Base-by-base conservation (phyloP, 2,329 filamentous ascomycete genomes). In the Alternaria longipes region DNA sequence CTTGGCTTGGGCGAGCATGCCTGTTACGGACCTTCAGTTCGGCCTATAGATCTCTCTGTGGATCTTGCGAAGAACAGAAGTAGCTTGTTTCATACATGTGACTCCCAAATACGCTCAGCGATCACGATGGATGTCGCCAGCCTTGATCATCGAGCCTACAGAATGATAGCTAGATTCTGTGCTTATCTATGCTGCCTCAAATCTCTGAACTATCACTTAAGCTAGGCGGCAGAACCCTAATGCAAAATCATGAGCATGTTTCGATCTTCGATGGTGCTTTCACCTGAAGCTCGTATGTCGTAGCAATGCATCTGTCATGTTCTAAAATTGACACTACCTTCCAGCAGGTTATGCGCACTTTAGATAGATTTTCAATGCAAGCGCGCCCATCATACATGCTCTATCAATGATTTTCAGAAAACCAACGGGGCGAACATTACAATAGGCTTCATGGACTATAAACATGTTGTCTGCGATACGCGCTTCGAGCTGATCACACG, bases 381-480 rank as follows among this genome's bases (percentile, higher is more conserved):
- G 18, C 20, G 40, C 20, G 5, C 12, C 40, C 9, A 22, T 22
- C 5, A 42, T 42, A 20, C 20, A 42, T 9, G 11, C 11, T 7
- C 6, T 1, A 0, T 14, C 11, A 3, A 5, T 4, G 3, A 42
- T 3, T 4, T 5, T 2, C 0, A 2, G 12, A 42, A 12, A 3
- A 42, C 12, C 3, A 14, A 6, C 7, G 12, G 9, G 5, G 3
- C 22, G 11, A 22, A 42, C 4, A 22, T 42, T 22, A 12, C 8
- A 8, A 22, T 6, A 22, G 3, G 40, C 20, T 14, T 6, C 4
- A n/a, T 26, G 16, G 3, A 34, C 32, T 24, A 26, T 30, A 3
- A 18, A 22, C 4, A 11, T 4, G 30, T 16, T 18, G 22, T 9
- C 46, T 16, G 30, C 46, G 20, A 22, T 4, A 22, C 16, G 18